phyloP scores from a whole-genome alignment of 768 basidiomycete species.

The Xerocomellus intermedius region DNA sequence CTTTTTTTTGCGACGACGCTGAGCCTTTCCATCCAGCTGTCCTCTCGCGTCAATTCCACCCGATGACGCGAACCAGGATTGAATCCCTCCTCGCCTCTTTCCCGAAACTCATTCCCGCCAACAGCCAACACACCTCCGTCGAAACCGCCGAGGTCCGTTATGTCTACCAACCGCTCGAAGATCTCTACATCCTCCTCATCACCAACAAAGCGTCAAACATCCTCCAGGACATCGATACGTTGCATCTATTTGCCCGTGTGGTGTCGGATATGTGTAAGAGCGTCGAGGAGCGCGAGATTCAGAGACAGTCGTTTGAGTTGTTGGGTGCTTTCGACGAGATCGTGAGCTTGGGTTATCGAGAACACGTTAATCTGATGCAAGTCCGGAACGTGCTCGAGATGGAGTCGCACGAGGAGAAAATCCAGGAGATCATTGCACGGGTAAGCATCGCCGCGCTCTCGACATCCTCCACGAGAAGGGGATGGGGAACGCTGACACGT shows the following conservation, averaged over 20 bases:
- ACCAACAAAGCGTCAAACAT: slow-evolving; percentile 99
- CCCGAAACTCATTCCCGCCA: slow-evolving; percentile 93
- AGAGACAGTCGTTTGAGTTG: slow-evolving; percentile 88
- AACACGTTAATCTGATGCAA: slow-evolving; percentile 76
- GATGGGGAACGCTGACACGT: background rate
- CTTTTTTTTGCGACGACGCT: background rate
- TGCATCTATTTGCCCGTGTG: slow-evolving; percentile 90
- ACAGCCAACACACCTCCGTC: slow-evolving; percentile 94
- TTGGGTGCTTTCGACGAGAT: slow-evolving; percentile 97
- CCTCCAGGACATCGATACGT: slow-evolving; percentile 94
- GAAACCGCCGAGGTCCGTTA: slow-evolving; percentile 94
- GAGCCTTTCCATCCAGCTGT: slow-evolving; percentile 55
- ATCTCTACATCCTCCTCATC: slow-evolving; percentile 95
- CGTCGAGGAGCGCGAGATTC: slow-evolving; percentile 86
- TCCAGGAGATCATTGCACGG: slow-evolving; percentile 96
- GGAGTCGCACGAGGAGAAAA: slow-evolving; percentile 92
- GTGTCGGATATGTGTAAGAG: slow-evolving; percentile 89
- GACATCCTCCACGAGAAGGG: no score
- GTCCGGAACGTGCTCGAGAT: slow-evolving; percentile 79
- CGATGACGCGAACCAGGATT: slow-evolving; percentile 88
- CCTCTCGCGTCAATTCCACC: slow-evolving; percentile 93
- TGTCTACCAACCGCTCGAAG: slow-evolving; percentile 95
- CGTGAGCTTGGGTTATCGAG: slow-evolving; percentile 83
- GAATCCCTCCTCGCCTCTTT: slow-evolving; percentile 96
- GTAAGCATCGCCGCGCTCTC: slow-evolving; percentile 43